Evolutionary conservation across 495 filamentous ascomycete species (phyloP).

Genomic region (Aspergillus diversus): DNA sequence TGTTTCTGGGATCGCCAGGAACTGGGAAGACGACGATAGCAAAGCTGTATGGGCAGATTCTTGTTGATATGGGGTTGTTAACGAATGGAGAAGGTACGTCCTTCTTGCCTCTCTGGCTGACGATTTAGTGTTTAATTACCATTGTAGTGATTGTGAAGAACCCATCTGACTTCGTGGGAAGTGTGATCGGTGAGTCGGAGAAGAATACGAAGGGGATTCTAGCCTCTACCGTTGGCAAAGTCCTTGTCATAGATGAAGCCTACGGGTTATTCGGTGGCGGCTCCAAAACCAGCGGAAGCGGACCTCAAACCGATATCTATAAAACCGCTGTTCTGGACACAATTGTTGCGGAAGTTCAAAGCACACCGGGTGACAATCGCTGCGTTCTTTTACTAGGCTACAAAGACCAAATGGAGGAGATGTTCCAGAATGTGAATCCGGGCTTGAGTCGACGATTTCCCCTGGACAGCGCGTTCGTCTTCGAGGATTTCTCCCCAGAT

Average conservation of each 20-base stretch:
- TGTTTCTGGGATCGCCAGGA: slow-evolving; percentile 72
- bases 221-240: slow-evolving; percentile 66
- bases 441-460: slow-evolving; percentile 73
- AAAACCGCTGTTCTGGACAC: slow-evolving; percentile 73
- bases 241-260: slow-evolving; percentile 78
- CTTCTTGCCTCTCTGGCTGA: not conserved
- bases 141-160: slow-evolving; percentile 65
- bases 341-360: slow-evolving; percentile 83
- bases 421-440: slow-evolving; percentile 83
- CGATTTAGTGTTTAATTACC: not conserved
- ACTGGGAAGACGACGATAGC: slow-evolving; percentile 81
- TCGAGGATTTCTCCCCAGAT: slow-evolving; percentile 68
- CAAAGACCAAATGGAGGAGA: slow-evolving; percentile 71
- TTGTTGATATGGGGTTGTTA: slow-evolving; percentile 63
- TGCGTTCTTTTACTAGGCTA: slow-evolving; percentile 81
- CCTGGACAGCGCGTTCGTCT: slow-evolving; percentile 63
- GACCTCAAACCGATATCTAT: slow-evolving; percentile 52
- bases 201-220: slow-evolving; percentile 73
- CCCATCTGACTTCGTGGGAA: slow-evolving; percentile 73
- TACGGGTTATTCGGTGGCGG: slow-evolving; percentile 57
- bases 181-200: slow-evolving; percentile 66
- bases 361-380: slow-evolving; percentile 73
- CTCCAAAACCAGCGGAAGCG: slow-evolving; percentile 22
- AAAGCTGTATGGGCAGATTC: slow-evolving; percentile 69
- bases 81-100: slow-evolving; percentile 63